Base-by-base conservation (phyloP, 257 asterid genomes). In the Ophiorrhiza pumila region DNA sequence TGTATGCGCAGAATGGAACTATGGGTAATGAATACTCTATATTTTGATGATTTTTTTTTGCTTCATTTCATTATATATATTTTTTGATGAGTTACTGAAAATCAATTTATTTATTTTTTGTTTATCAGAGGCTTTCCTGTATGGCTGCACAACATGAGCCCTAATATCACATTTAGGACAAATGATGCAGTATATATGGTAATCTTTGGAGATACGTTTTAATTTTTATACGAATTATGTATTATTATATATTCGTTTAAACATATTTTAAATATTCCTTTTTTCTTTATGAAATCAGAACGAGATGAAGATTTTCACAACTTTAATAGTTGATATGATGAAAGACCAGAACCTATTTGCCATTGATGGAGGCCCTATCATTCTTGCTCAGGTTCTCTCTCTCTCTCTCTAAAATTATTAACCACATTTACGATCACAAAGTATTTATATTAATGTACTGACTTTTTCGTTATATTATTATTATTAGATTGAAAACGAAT, bases 1-100 rank as follows among this genome's bases (percentile, higher is more conserved):
- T 42, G 84, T 83, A 8, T 85, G 90, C 69, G 90, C 83, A 3
- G 87, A 85, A 37, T 85, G 86, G 86, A 85, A 85, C 41, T 82
- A 59, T 46, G 86, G 86, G 86, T 82, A 68, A 25, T 4, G 43
- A 59, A 42, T 15, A 4, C 27, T 0, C 34, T 9, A 7, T 56
- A 1, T 0, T 52, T 2, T 11, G 4, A 3, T 37, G 42, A 6
- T 37, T 37, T 37, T 37, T 37, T 7, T 37, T 7, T 37, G 3
- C n/a, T n/a, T n/a, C n/a, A n/a, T n/a, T n/a, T n/a, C n/a, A n/a
- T n/a, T n/a, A n/a, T n/a, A n/a, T n/a, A n/a, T n/a, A n/a, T n/a
- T n/a, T n/a, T n/a, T n/a, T n/a, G n/a, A n/a, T n/a, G n/a, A n/a
- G n/a, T n/a, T n/a, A n/a, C n/a, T n/a, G n/a, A n/a, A n/a, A n/a